Evolutionary conservation across 202 grass and related monocot genomes (phyloP).

Genomic region (Bolboschoenoplectus hybrid): DNA sequence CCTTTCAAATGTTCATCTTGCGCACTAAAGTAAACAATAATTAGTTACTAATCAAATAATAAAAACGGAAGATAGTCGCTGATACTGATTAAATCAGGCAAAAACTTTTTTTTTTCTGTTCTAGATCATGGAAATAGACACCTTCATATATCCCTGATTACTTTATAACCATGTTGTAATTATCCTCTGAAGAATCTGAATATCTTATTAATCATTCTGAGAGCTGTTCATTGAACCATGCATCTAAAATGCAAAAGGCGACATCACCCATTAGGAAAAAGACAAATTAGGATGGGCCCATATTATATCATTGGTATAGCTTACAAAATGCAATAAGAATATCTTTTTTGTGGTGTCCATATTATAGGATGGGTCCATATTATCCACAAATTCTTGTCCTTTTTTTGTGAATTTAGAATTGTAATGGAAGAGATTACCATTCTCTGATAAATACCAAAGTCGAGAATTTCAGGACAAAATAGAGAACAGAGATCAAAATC

Average conservation of each 20-base stretch:
- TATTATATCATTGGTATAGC: not conserved
- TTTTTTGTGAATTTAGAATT: not conserved
- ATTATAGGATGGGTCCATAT: too few relatives aligned
- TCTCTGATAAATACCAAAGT: not conserved
- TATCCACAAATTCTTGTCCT: not conserved
- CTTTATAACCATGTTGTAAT: not conserved
- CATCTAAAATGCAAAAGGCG: not conserved
- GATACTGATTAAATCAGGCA: not conserved
- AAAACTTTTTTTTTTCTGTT: not conserved
- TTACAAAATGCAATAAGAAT: not conserved
- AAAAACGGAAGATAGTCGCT: not conserved
- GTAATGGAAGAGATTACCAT: not conserved
- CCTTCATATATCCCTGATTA: not conserved
- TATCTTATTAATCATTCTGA: not conserved
- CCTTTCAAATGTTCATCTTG: not conserved
- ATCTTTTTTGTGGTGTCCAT: not conserved
- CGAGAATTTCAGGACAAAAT: not conserved
- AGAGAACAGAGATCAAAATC: not conserved
- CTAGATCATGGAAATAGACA: not conserved
- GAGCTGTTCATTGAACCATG: not conserved
- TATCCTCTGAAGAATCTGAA: not conserved
- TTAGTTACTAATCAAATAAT: not conserved
- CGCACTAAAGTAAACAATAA: not conserved
- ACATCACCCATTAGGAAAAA: not conserved
- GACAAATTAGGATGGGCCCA: not conserved